phyloP scores from a whole-genome alignment of 306 rosid genomes.

The Malus asiatica region DNA sequence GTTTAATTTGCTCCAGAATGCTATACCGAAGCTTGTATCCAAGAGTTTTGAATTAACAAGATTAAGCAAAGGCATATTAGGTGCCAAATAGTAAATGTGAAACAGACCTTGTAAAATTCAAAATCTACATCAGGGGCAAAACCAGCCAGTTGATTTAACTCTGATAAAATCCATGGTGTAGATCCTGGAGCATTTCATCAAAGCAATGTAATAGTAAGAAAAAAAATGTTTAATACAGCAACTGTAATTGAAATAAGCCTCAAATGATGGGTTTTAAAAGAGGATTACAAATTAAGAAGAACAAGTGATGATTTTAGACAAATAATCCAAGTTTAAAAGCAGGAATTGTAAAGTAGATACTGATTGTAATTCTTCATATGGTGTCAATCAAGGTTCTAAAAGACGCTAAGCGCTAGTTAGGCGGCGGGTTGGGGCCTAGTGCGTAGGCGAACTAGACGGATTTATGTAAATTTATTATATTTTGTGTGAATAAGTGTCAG shows the following conservation, averaged over 20 bases:
- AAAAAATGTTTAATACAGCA: background rate
- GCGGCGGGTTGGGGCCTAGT: no score
- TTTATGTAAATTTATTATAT: no score
- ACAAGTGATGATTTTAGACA: no score
- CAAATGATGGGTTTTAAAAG: slow-evolving; percentile 7
- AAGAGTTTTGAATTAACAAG: background rate
- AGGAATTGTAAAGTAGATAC: slow-evolving; percentile 24
- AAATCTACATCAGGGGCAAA: slow-evolving; percentile 62
- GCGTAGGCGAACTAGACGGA: no score
- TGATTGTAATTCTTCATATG: slow-evolving; percentile 71
- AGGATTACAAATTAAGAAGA: no score
- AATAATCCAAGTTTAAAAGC: background rate
- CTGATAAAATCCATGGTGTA: slow-evolving; percentile 36
- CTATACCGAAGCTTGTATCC: background rate
- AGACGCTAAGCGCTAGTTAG: no score
- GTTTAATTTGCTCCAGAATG: background rate
- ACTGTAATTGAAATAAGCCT: background rate
- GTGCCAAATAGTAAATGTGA: background rate
- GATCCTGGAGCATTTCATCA: slow-evolving; percentile 45
- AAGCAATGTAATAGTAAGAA: background rate
- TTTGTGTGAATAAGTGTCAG: no score
- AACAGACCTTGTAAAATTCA: slow-evolving; percentile 72
- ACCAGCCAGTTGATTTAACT: slow-evolving; percentile 73
- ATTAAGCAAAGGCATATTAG: background rate
- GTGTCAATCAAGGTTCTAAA: background rate